Evolutionary conservation across 2,329 filamentous ascomycete genomes (phyloP).

Genomic region (Diaporthe ampelina): DNA sequence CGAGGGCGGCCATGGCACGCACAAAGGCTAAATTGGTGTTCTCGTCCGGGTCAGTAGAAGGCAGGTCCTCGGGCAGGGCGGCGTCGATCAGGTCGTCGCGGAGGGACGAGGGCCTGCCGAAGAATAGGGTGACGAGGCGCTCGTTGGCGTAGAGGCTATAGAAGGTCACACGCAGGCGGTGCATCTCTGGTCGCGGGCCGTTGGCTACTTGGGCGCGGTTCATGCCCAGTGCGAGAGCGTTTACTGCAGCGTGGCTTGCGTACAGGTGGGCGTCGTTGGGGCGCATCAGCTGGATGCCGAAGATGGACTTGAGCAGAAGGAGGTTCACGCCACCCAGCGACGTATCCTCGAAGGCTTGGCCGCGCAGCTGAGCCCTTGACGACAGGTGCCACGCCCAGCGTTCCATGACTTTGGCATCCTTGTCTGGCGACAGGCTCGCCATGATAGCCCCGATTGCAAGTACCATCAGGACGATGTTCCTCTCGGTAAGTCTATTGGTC

Average conservation of each 20-base stretch:
- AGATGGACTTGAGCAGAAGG: slow-evolving; percentile 1
- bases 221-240: neutral
- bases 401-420: slow-evolving; percentile 5
- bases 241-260: slow-evolving; percentile 8
- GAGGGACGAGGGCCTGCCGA: slow-evolving; percentile 2
- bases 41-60: neutral
- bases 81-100: slow-evolving; percentile 1
- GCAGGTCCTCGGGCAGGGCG: neutral
- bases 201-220: slow-evolving; percentile 5
- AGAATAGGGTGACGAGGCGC: slow-evolving; percentile 12
- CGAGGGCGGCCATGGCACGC: neutral
- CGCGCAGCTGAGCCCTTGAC: neutral
- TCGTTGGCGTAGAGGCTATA: slow-evolving; percentile 7
- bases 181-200: slow-evolving; percentile 18
- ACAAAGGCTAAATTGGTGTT: slow-evolving; percentile 1
- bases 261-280: neutral
- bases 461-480: slow-evolving; percentile 15
- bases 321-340: neutral
- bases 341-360: slow-evolving; percentile 9
- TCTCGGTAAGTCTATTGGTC: neutral
- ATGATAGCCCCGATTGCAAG: slow-evolving; percentile 13
- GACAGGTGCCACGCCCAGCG: slow-evolving; percentile 1
- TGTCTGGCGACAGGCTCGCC: neutral
- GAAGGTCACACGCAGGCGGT: slow-evolving; percentile 15
- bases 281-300: slow-evolving; percentile 20